Evolutionary conservation across 768 basidiomycete species (phyloP), one percentile per base, ranked within the genome.

Genomic region (Kwoniella sp.): DNA sequence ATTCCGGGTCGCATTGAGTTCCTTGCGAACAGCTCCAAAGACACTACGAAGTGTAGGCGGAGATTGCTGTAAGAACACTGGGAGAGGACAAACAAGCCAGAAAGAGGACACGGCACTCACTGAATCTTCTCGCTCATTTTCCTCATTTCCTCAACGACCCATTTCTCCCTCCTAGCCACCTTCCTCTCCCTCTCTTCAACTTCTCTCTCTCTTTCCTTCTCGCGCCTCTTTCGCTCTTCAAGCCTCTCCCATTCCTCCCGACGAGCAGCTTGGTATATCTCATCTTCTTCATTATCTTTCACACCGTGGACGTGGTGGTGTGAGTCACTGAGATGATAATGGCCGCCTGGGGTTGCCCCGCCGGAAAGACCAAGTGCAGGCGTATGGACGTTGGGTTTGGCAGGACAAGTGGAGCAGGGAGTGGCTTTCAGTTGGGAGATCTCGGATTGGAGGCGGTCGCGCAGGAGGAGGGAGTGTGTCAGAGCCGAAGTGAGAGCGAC

Each of bases 131-230:
- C 74, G 40, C 70, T 73, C 44, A 73, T 63, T 58, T 72, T 68
- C 47, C 74, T 62, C 72, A 76, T 74, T 65, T 76, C 74, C 19
- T 73, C 70, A 0, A 76, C 62, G 0, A 76, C 74, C 74, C 74
- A 74, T 53, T 72, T 65, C 64, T 76, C 72, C 51, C 74, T 68
- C 54, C 65, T 69, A 1, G 47, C 55, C 10, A 76, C 72, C 37
- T 69, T 67, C 26, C 44, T 66, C 58, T 76, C 74, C 57, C 74
- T 67, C 44, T 74, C 72, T 44, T 74, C 72, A 1, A 76, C 60
- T 26, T 68, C 74, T 24, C 52, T 40, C 37, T 73, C 64, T 37
- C 72, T 29, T 47, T 68, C 68, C 30, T 64, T 65, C 27, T 69
- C 66, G 37, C 70, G 51, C 55, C 56, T 48, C 36, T 63, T 64